Percentiles rank a stretch among this genome's conserved stretches.
phyloP scores from a whole-genome alignment of 495 filamentous ascomycete genomes.

The Aspergillus coremiiformis region DNA sequence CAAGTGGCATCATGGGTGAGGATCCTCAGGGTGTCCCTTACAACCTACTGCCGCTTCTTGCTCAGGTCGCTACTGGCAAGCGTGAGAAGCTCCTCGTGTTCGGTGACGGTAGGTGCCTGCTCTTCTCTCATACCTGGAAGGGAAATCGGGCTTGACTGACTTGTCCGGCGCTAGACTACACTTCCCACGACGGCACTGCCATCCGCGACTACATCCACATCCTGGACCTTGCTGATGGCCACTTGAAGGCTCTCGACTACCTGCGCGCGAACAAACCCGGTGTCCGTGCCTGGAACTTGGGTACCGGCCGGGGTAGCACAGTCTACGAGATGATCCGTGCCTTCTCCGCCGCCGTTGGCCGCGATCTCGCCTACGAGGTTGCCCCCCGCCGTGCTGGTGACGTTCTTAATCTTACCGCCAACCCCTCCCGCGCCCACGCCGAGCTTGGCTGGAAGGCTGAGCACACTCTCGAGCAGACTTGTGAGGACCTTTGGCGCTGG shows the following conservation, averaged over 20 bases:
- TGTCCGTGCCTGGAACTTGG: conserved; percentile 93
- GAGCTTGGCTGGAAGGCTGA: conserved; percentile 92
- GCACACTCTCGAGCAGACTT: conserved; percentile 84
- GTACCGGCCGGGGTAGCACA: conserved; percentile 90
- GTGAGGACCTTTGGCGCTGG: conserved; percentile 93
- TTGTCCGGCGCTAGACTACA: conserved; percentile 58
- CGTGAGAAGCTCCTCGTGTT: conserved; percentile 92
- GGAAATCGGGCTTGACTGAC: neutral
- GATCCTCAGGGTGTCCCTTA: conserved; percentile 93
- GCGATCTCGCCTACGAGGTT: conserved; percentile 79
- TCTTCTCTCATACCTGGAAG: neutral
- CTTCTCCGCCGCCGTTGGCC: conserved; percentile 79
- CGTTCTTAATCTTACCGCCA: conserved; percentile 89
- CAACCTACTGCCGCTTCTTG: conserved; percentile 89
- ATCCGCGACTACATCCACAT: conserved; percentile 81
- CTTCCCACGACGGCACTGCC: conserved; percentile 75
- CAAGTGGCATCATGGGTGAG: conserved; percentile 96
- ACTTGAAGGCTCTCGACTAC: conserved; percentile 87
- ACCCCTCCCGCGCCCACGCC: conserved; percentile 75
- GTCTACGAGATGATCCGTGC: conserved; percentile 97
- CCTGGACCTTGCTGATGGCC: conserved; percentile 80
- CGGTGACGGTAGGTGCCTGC: conserved; percentile 67
- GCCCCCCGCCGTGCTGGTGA: conserved; percentile 78
- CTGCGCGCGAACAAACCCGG: conserved; percentile 85
- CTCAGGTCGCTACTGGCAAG: conserved; percentile 92